These are phyloP conservation scores for Suillus paluster DNA, from an alignment of 768 basidiomycete genomes.

Conservation along the genomic window DNA sequence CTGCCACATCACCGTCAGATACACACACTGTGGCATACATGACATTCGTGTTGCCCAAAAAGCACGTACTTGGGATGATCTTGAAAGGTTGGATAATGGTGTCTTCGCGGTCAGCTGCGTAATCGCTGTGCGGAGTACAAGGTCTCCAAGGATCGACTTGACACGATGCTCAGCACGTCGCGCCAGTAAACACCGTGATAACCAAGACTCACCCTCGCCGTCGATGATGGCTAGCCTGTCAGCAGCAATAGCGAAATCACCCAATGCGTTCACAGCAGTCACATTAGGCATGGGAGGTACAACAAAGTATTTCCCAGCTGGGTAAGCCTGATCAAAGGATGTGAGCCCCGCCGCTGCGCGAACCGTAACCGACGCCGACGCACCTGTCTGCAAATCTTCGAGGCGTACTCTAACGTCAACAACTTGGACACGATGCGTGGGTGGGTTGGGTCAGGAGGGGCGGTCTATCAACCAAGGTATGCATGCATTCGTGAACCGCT, in stretches of 20 bases:
- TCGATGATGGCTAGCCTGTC: conserved; percentile 89
- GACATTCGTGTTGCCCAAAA: too few species aligned
- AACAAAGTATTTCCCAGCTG: conserved; percentile 72
- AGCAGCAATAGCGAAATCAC: conserved; percentile 81
- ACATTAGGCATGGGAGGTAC: conserved; percentile 81
- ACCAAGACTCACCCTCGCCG: conserved; percentile 61
- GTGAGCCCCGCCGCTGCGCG: background rate
- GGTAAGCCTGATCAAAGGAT: conserved; percentile 58
- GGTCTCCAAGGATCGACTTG: conserved; percentile 92
- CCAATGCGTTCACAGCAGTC: conserved; percentile 79
- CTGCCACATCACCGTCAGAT: conserved; percentile 37
- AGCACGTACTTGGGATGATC: conserved; percentile 73
- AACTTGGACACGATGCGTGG: conserved; percentile 82
- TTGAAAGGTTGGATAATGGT: conserved; percentile 82
- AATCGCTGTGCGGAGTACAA: conserved; percentile 78
- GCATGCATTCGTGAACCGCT: background rate
- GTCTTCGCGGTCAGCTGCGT: conserved; percentile 70
- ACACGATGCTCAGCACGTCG: background rate
- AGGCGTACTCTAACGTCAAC: conserved; percentile 72
- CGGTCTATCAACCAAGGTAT: conserved; percentile 49
- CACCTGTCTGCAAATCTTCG: conserved; percentile 71
- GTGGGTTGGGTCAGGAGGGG: conserved; percentile 68
- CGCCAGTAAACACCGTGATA: background rate
- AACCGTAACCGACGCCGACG: conserved; percentile 12
- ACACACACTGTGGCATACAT: too few species aligned